Conservation (phyloP, 306 rosid genomes). For the Luffa acutangula region DNA sequence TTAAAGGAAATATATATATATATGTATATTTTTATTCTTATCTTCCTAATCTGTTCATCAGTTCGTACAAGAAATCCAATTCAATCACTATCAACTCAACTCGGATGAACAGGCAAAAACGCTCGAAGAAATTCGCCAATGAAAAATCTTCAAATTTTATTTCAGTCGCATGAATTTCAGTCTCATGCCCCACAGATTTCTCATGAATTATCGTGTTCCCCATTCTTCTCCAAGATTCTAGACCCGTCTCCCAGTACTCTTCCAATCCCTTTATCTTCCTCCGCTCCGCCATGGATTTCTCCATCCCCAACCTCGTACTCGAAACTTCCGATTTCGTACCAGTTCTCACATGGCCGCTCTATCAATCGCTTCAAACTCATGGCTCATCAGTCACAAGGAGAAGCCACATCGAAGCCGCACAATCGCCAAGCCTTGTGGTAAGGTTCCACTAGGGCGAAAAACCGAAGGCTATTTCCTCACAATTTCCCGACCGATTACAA, state of each 20-base stretch:
- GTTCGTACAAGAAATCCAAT: not conserved
- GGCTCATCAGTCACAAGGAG: conserved; percentile 4
- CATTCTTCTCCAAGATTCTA: conserved; percentile 4
- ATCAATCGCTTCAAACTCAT: conserved; percentile 19
- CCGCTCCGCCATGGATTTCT: not conserved
- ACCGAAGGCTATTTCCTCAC: conserved; percentile 18
- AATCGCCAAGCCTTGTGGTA: conserved; percentile 1
- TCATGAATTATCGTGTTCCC: not conserved
- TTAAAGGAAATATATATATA: too few relatives aligned
- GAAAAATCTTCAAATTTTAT: not conserved
- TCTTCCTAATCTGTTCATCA: not conserved
- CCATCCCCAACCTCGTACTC: not conserved
- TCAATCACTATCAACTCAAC: not conserved
- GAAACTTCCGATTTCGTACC: not conserved
- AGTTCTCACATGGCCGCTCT: conserved; percentile 45
- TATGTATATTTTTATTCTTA: too few relatives aligned
- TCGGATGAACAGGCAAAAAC: not conserved
- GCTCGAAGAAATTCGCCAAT: not conserved
- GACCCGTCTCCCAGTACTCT: not conserved
- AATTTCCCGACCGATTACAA: conserved; percentile 10
- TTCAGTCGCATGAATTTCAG: not conserved
- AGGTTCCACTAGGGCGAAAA: conserved; percentile 1
- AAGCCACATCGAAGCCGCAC: not conserved
- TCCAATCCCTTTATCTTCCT: not conserved
- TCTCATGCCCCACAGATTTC: not conserved